Percentiles rank a stretch among this genome's conserved stretches.
These are phyloP conservation scores for Cercospora beticola DNA, from an alignment of 2,329 filamentous ascomycete species.

Conservation along the genomic window DNA sequence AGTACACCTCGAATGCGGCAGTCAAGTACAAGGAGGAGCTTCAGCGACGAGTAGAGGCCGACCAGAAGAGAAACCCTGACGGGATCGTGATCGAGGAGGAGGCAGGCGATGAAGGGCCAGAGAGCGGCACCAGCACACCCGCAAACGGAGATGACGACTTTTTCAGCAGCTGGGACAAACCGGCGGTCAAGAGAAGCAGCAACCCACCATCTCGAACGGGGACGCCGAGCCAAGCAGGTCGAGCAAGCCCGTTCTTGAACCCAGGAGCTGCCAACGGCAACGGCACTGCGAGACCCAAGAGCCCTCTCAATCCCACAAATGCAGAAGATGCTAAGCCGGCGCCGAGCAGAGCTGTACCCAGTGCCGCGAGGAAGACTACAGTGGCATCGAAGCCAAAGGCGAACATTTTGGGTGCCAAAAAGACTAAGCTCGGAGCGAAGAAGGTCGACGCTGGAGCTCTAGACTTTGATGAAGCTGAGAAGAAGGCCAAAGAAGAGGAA, in stretches of 20 bases:
- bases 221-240: conserved; percentile 73
- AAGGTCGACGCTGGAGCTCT: conserved; percentile 74
- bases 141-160: conserved; percentile 82
- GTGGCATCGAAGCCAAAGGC: conserved; percentile 66
- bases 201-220: conserved; percentile 87
- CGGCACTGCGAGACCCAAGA: conserved; percentile 68
- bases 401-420: conserved; percentile 69
- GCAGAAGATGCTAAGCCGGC: conserved; percentile 56
- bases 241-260: conserved; percentile 87
- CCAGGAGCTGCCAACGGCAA: conserved; percentile 62
- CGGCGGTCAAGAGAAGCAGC: conserved; percentile 91
- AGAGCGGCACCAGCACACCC: conserved; percentile 67
- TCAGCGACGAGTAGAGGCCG: conserved; percentile 76
- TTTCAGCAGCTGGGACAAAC: conserved; percentile 99
- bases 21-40: conserved; percentile 98
- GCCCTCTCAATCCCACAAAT: conserved; percentile 66
- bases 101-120: conserved; percentile 46
- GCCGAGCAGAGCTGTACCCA: conserved; percentile 71
- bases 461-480: conserved; percentile 96
- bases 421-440: conserved; percentile 58
- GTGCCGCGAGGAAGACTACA: conserved; percentile 74
- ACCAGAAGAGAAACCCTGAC: conserved; percentile 80
- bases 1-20: conserved; percentile 91
- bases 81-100: conserved; percentile 84
- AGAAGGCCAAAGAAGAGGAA: conserved; percentile 94